Evolutionary conservation across 2,329 filamentous ascomycete genomes (phyloP), one percentile per base, ranked within the genome.

Genomic region (Monosporascus sp.): DNA sequence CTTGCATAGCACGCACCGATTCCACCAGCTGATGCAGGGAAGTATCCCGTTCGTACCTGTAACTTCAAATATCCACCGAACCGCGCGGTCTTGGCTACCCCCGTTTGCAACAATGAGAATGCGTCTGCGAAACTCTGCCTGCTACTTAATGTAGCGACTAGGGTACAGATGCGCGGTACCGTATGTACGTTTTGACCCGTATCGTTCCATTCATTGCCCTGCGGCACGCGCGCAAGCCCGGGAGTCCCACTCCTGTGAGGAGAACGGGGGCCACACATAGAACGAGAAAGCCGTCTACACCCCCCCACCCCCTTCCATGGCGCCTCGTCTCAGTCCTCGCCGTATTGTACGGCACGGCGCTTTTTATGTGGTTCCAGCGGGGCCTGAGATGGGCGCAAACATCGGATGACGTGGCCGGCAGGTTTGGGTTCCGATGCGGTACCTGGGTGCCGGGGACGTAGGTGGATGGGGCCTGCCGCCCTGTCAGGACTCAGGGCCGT

Each of bases 351-450:
- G 31, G 31, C 31, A 35, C 31, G 31, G 31, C 31, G 31, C 31
- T 35, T 35, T 35, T 35, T 35, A 35, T 35, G 31, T 35, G 31
- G 31, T 14, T 35, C 31, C 31, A 14, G 31, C 31, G 31, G 31
- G 31, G 39, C 49, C 48, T 46, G 49, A 45, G 39, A 47, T 51
- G 52, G 38, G 51, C 55, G 54, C 51, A 47, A 56, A 65, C 58
- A 61, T 63, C 56, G 56, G 63, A 65, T 65, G 62, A 64, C 63
- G 61, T 65, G 61, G 60, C 63, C 58, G 48, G 47, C 43, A 46
- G 43, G 22, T 11, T 46, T 14, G 22, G 24, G 15, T 24, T 24
- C 43, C 15, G 43, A 31, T 46, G 43, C 24, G 43, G 43, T 46
- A 24, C 43, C 24, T 31, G 22, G 24, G 24, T 25, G 11, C 20